phyloP scores from a whole-genome alignment of 768 basidiomycete genomes.

The Phanerochaete carnosa region DNA sequence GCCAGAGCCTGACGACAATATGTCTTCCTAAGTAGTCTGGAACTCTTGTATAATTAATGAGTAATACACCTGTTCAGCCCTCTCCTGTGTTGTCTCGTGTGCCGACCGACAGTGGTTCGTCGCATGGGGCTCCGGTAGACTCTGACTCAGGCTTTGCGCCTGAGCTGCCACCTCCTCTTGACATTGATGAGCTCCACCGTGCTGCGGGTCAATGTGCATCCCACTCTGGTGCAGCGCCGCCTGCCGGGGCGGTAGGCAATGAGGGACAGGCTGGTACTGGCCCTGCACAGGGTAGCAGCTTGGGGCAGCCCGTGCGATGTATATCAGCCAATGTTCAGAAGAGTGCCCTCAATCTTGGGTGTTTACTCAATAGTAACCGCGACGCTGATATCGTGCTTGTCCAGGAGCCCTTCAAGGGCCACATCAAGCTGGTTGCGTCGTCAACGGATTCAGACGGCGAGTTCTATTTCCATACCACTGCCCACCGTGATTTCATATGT shows the following conservation, averaged over 20 bases:
- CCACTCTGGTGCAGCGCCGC: no score
- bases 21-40: neutral
- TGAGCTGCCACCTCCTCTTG: neutral
- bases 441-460: neutral
- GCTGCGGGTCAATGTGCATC: neutral
- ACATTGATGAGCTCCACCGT: neutral
- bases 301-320: neutral
- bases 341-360: neutral
- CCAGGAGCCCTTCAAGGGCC: constrained; percentile 9
- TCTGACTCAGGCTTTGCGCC: neutral
- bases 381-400: constrained; percentile 8
- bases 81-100: neutral
- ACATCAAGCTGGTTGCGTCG: constrained; percentile 10
- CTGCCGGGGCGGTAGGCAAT: no score
- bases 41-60: neutral
- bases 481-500: neutral
- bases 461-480: constrained; percentile 1
- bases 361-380: neutral
- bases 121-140: neutral
- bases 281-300: neutral
- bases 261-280: neutral
- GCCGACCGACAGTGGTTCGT: neutral
- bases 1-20: neutral
- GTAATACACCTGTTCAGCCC: neutral
- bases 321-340: constrained; percentile 8